Evolutionary conservation across 345 rosid genomes (phyloP).

Genomic region (Barbarea vulgaris): DNA sequence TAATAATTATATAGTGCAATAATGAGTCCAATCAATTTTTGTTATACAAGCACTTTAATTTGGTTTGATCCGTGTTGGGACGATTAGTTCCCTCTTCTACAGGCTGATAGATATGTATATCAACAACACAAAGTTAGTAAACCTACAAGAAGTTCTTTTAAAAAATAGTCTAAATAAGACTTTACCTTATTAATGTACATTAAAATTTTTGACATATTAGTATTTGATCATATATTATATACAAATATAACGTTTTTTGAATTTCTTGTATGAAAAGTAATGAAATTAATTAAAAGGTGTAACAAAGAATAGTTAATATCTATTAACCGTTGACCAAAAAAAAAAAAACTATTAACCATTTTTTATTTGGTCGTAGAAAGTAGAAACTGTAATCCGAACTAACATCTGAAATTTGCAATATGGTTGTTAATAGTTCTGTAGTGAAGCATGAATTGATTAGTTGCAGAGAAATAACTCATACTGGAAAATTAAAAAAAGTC

Average conservation of each 20-base stretch:
- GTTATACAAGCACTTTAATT: background rate
- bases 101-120: conserved; percentile 27
- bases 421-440: background rate
- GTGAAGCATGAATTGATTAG: background rate
- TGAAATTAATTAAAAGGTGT: background rate
- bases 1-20: conserved; percentile 6
- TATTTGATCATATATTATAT: background rate
- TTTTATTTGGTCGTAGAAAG: background rate
- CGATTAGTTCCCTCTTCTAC: conserved; percentile 26
- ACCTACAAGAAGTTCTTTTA: background rate
- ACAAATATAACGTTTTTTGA: background rate
- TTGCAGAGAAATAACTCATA: background rate
- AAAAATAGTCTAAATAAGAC: background rate
- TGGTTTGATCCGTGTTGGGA: conserved; percentile 11
- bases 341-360: background rate
- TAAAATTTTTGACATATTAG: background rate
- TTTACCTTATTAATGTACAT: background rate
- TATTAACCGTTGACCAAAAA: no score
- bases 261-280: background rate
- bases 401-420: background rate
- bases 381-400: background rate
- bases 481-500: background rate
- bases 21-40: conserved; percentile 9
- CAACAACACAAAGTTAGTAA: background rate
- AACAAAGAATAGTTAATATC: background rate